These are phyloP conservation scores for Penicillium sclerotiorum DNA, from an alignment of 2,329 filamentous ascomycete species.

Conservation along the genomic window DNA sequence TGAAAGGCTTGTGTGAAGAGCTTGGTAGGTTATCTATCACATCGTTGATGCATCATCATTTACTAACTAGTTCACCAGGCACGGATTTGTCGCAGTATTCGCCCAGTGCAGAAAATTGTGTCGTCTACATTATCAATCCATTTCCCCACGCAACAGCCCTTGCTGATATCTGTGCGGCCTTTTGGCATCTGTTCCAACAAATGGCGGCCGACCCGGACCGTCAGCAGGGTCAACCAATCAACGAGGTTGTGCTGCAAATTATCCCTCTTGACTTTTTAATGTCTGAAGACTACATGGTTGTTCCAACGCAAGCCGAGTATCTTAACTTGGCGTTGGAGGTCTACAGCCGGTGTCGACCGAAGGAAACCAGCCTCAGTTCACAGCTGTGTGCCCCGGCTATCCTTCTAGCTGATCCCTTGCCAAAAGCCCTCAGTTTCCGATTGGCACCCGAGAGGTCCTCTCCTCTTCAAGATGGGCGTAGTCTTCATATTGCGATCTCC, in stretches of 20 bases:
- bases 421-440: conserved; percentile 58
- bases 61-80: conserved; percentile 30
- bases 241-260: conserved; percentile 61
- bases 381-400: conserved; percentile 57
- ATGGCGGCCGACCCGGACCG: conserved; percentile 48
- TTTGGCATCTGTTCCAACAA: conserved; percentile 59
- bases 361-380: conserved; percentile 34
- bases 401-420: conserved; percentile 56
- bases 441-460: conserved; percentile 56
- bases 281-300: conserved; percentile 54
- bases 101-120: conserved; percentile 46
- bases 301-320: conserved; percentile 54
- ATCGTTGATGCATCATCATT: neutral
- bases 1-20: conserved; percentile 38
- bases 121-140: conserved; percentile 63
- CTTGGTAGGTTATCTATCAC: conserved; percentile 34
- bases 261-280: conserved; percentile 59
- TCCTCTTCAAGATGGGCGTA: conserved; percentile 59
- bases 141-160: conserved; percentile 51
- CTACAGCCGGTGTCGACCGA: conserved; percentile 60
- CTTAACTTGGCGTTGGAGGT: conserved; percentile 58
- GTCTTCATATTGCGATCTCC: conserved; percentile 62
- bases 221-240: conserved; percentile 32
- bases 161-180: conserved; percentile 59
- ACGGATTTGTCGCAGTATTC: conserved; percentile 37